Evolutionary conservation across 768 basidiomycete species (phyloP).

Genomic region (Kwoniella newhampshirensis): DNA sequence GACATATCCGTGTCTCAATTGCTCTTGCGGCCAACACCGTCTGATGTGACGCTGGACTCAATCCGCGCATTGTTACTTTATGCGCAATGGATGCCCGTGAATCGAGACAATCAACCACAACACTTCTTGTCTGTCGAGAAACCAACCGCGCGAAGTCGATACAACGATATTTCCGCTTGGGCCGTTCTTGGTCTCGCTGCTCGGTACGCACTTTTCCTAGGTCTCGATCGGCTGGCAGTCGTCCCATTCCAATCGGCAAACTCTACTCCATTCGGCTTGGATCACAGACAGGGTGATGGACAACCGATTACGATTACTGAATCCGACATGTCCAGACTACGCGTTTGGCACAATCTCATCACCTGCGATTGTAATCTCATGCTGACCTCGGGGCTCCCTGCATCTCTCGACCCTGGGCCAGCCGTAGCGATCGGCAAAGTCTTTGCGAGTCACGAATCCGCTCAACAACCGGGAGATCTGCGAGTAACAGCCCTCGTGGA

Average conservation of each 20-base stretch:
- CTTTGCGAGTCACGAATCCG: not conserved
- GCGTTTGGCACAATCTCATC: slow-evolving; percentile 3
- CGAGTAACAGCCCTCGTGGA: slow-evolving; percentile 5
- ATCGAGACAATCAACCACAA: not conserved
- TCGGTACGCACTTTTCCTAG: slow-evolving; percentile 6
- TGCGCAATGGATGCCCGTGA: slow-evolving; percentile 9
- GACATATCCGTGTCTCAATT: slow-evolving; percentile 1
- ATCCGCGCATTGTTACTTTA: slow-evolving; percentile 7
- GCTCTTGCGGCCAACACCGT: not conserved
- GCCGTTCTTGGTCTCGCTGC: slow-evolving; percentile 7
- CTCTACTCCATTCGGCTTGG: too few species aligned
- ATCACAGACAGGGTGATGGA: too few species aligned
- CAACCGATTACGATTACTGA: slow-evolving; percentile 9
- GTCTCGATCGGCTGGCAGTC: slow-evolving; percentile 1
- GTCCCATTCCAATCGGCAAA: not conserved
- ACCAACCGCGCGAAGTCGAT: not conserved
- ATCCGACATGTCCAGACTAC: slow-evolving; percentile 2
- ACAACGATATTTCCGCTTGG: slow-evolving; percentile 11
- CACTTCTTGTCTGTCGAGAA: not conserved
- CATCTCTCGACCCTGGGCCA: slow-evolving; percentile 1
- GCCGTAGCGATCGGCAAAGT: not conserved
- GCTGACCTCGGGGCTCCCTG: slow-evolving; percentile 11
- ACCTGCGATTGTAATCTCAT: slow-evolving; percentile 12
- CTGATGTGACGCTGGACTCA: slow-evolving; percentile 5
- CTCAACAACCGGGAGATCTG: slow-evolving; percentile 4